Base-by-base conservation (phyloP, 768 basidiomycete genomes). In the Exidia glandulosa region DNA sequence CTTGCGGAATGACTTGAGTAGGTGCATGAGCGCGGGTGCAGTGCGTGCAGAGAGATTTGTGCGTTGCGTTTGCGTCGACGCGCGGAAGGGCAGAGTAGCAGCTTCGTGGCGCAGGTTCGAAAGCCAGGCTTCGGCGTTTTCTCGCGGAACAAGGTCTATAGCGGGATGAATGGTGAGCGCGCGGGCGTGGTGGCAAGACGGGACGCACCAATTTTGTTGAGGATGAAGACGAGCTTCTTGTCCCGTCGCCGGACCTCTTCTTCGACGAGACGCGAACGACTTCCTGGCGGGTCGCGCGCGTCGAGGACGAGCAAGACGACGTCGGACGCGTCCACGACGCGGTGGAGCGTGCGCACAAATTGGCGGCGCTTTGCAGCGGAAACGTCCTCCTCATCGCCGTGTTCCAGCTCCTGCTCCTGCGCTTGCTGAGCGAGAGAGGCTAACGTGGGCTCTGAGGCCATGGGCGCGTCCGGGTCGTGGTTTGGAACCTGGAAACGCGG, bases 201-300 rank as follows among this genome's bases (percentile, higher is more conserved):
- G 16, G 29, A 73, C 85, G 60, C 62, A 93, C 95, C 95, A 60
- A 96, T 88, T 75, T 99, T 97, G 72, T 97, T 98, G n/a, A 99
- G 71, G 2, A 97, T 91, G 58, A 93, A 91, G 2, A 99, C 85
- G 32, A 98, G 75, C 69, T 85, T 89, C 77, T 99, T 99, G 69
- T 94, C 93, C 34, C 89, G 79, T 63, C 90, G 77, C 50, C 88
- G 77, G 0, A 96, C 93, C 70, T 96, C 94, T 68, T 95, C 91
- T 70, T 99, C 96, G 3, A 98, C 93, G 37, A 95, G 78, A 57
- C 87, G 79, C 72, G 92, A 95, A 64, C 95, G 74, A 45, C 92
- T 94, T 0, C 95, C 94, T 61, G 95, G 88, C 2, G 96, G 95
- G 75, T 98, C 95, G 41, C 95, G 78, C 1, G 94, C 94, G 73